These are phyloP conservation scores for Aspergillus felis DNA, from an alignment of 2,329 filamentous ascomycete species.

Conservation along the genomic window DNA sequence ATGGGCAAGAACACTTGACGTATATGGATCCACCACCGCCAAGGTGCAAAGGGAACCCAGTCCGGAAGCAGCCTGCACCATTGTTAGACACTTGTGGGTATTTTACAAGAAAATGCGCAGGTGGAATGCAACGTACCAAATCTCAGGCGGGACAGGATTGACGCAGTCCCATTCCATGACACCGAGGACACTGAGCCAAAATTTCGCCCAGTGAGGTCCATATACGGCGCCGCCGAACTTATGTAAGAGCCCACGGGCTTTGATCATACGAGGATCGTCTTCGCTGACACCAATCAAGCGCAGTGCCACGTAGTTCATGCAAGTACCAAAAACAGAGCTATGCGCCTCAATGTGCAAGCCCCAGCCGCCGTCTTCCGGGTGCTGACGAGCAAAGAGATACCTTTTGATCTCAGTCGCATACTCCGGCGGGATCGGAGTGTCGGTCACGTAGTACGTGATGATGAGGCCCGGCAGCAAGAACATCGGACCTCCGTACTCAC, in stretches of 20 bases:
- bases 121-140: constrained; percentile 58
- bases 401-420: constrained; percentile 86
- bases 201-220: constrained; percentile 93
- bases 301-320: constrained; percentile 79
- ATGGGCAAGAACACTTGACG: constrained; percentile 94
- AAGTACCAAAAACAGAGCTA: constrained; percentile 85
- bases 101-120: not conserved
- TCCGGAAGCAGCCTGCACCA: constrained; percentile 66
- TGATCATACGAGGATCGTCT: constrained; percentile 80
- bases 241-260: constrained; percentile 77
- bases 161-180: constrained; percentile 87
- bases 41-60: constrained; percentile 84
- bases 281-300: constrained; percentile 78
- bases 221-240: constrained; percentile 79
- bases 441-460: constrained; percentile 81
- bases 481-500: constrained; percentile 97
- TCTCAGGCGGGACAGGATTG: constrained; percentile 87
- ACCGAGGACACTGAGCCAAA: constrained; percentile 83
- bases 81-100: constrained; percentile 8
- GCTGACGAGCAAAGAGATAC: constrained; percentile 80
- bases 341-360: constrained; percentile 92
- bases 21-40: constrained; percentile 98
- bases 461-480: constrained; percentile 86
- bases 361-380: constrained; percentile 92
- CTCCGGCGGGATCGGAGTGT: constrained; percentile 76